phyloP scores from a whole-genome alignment of 2,329 filamentous ascomycete species.

The Neopestalotiopsis clavispora region DNA sequence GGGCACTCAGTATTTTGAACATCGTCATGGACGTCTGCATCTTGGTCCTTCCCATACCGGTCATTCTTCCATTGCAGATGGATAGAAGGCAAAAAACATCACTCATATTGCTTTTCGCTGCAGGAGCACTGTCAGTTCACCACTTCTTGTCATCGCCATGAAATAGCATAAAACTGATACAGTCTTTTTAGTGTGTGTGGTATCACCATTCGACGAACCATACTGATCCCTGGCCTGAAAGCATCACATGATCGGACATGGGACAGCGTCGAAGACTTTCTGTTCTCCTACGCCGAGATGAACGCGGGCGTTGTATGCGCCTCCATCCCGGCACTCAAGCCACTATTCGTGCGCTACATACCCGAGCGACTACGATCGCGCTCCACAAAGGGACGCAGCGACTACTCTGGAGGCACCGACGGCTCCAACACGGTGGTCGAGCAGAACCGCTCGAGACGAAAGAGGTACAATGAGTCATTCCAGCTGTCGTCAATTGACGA shows the following conservation, averaged over 20 bases:
- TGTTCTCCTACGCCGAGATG: conserved; percentile 7
- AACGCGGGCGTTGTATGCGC: conserved; percentile 19
- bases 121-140: conserved; percentile 15
- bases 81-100: conserved; percentile 12
- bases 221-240: background rate
- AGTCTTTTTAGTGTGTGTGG: conserved; percentile 1
- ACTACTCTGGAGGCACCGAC: background rate
- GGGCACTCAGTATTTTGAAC: conserved; percentile 14
- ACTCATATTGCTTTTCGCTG: conserved; percentile 10
- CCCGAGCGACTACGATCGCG: conserved; percentile 2
- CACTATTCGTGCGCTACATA: conserved; percentile 15
- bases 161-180: background rate
- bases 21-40: conserved; percentile 15
- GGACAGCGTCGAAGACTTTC: background rate
- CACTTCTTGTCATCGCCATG: too few species aligned
- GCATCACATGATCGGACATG: background rate
- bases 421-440: conserved; percentile 1
- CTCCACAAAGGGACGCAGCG: background rate
- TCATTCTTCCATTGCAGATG: conserved; percentile 13
- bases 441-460: conserved; percentile 2
- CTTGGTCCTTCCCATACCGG: conserved; percentile 11
- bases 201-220: conserved; percentile 8
- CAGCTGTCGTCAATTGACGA: background rate
- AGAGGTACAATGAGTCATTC: background rate
- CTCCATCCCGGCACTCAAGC: conserved; percentile 17